Percentiles rank a stretch among this genome's conserved stretches.
These are phyloP conservation scores for Oryza longistaminata DNA, from an alignment of 176 grass and related monocot genomes.

Conservation along the genomic window DNA sequence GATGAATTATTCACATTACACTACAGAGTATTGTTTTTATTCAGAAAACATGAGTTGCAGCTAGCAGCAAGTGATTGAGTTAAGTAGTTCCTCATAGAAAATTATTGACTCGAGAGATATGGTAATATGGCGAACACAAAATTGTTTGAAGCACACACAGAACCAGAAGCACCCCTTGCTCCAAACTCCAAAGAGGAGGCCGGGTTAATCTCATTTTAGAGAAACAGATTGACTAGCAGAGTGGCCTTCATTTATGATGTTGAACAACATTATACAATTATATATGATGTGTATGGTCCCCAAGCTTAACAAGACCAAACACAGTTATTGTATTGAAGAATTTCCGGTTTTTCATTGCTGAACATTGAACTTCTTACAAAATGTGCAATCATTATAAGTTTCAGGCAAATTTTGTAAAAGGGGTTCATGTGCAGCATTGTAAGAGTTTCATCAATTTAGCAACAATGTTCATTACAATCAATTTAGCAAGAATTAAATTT, in stretches of 20 bases:
- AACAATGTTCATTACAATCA: too few relatives aligned
- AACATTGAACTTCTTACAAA: not conserved
- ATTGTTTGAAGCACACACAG: too few relatives aligned
- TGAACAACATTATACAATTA: too few relatives aligned
- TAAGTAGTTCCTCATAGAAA: too few relatives aligned
- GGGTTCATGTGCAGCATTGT: not conserved
- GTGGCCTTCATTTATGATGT: too few relatives aligned
- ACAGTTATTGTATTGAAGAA: not conserved
- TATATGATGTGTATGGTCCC: not conserved
- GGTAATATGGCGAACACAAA: too few relatives aligned
- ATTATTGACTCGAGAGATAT: too few relatives aligned
- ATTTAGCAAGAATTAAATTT: too few relatives aligned
- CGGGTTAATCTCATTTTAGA: too few relatives aligned
- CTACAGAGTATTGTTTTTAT: not conserved
- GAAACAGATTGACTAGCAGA: not conserved
- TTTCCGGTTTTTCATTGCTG: not conserved
- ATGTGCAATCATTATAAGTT: not conserved
- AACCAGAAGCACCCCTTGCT: too few relatives aligned
- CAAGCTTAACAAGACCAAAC: not conserved
- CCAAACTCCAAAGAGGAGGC: too few relatives aligned
- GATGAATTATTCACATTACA: not conserved
- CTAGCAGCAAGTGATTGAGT: not conserved
- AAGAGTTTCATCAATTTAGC: not conserved
- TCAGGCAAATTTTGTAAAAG: not conserved
- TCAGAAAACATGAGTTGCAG: not conserved